Evolutionary conservation across 78 protist genomes (phyloP), one percentile per base, ranked within the genome.

Genomic region (Dictyostelium brefeldianum): DNA sequence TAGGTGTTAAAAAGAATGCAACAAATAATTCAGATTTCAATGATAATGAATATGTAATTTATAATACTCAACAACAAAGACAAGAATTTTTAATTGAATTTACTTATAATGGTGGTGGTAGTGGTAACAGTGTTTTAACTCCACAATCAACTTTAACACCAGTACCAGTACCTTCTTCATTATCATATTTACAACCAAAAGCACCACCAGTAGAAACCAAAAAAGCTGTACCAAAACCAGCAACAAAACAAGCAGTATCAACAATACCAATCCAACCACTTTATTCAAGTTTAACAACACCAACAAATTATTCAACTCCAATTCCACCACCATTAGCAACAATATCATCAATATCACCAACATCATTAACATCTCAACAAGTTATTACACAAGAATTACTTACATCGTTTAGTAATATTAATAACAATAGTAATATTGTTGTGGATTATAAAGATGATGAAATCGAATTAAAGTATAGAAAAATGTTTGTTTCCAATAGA

Each of bases 41-140:
- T 20, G 89, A 78, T 56, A 75, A 89, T 47, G 96, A 95, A 81
- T 89, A 81, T 75, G 94, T 74, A 22, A 64, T 95, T 46, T 95
- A 89, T 81, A 62, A 81, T 56, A 31, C 90, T 3, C 53, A 73
- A 4, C 94, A 81, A 79, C 87, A 84, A 27, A 67, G 59, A n/a
- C 90, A 84, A 69, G 53, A 80, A 22, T 95, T 89, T 81, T 56
- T 95, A 20, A 20, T 95, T 54, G 89, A 89, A 69, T 90, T 78
- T 12, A 79, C 95, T n/a, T 62, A 6, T 89, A 15, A 14, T 64
- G 73, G 73, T 27, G 11, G 17, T 29, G 27, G 14, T 29, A 51
- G 56, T 2, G 56, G 75, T 5, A 4, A n/a, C n/a, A n/a, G 48
- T n/a, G n/a, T n/a, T n/a, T n/a, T n/a, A n/a, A n/a, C n/a, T n/a